A percentile compares a stretch with the other conserved stretches of the same genome.
Evolutionary conservation across 2,329 filamentous ascomycete genomes (phyloP).

Genomic region (Atkinsonella hypoxylon): DNA sequence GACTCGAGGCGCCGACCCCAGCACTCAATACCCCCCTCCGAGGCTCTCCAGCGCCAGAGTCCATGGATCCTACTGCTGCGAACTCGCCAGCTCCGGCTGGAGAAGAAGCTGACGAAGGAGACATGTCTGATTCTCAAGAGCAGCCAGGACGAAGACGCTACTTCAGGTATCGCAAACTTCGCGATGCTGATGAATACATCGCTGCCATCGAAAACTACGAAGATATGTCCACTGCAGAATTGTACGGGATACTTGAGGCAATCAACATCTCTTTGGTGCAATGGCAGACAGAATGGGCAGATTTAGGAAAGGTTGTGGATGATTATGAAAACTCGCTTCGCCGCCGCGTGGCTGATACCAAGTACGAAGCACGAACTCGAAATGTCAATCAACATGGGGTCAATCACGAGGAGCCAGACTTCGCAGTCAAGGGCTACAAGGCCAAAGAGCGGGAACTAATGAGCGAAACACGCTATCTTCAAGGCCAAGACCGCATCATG

Average conservation of each 20-base stretch:
- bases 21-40: constrained; percentile 26
- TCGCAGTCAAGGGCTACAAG: constrained; percentile 41
- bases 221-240: constrained; percentile 32
- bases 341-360: constrained; percentile 34
- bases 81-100: constrained; percentile 25
- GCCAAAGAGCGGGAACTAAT: constrained; percentile 31
- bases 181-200: constrained; percentile 36
- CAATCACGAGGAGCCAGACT: constrained; percentile 38
- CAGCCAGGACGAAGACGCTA: constrained; percentile 15
- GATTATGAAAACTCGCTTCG: constrained; percentile 46
- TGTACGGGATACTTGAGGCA: constrained; percentile 32
- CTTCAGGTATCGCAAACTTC: constrained; percentile 38
- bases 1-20: constrained; percentile 22
- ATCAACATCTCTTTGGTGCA: constrained; percentile 33
- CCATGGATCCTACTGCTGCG: constrained; percentile 24
- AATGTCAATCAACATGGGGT: constrained; percentile 26
- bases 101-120: constrained; percentile 25
- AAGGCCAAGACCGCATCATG: constrained; percentile 45
- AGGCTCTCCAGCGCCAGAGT: constrained; percentile 28
- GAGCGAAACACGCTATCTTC: constrained; percentile 33
- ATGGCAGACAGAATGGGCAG: constrained; percentile 43
- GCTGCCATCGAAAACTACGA: constrained; percentile 37
- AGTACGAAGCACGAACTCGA: constrained; percentile 32
- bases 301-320: constrained; percentile 37
- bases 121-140: constrained; percentile 24